These are phyloP conservation scores for Boletus reticuloceps DNA, from an alignment of 768 basidiomycete species.

Conservation along the genomic window DNA sequence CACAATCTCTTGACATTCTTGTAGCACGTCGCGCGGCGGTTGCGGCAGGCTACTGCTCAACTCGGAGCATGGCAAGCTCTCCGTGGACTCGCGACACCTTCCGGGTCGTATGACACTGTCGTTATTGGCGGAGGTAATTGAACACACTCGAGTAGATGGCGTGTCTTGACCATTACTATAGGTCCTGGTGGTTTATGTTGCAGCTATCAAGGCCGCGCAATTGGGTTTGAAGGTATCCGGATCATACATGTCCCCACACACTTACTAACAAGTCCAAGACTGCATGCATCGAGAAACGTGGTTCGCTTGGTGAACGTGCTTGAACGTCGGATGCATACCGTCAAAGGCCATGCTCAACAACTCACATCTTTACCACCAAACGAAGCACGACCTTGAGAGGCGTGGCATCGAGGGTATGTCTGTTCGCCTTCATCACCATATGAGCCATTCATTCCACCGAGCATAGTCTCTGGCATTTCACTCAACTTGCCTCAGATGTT, in stretches of 20 bases:
- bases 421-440: not conserved
- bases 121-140: constrained; percentile 89
- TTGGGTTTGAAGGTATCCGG: constrained; percentile 78
- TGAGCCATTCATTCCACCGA: not conserved
- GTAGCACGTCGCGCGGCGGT: constrained; percentile 43
- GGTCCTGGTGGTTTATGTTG: constrained; percentile 97
- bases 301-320: constrained; percentile 92
- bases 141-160: not conserved
- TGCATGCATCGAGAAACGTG: constrained; percentile 96
- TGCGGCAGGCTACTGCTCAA: constrained; percentile 38
- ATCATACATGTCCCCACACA: constrained; percentile 1
- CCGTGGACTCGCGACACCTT: constrained; percentile 66
- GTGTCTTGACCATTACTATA: constrained; percentile 28
- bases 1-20: not conserved
- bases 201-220: constrained; percentile 99
- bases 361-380: constrained; percentile 96
- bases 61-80: constrained; percentile 42
- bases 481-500: constrained; percentile 93
- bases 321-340: constrained; percentile 98
- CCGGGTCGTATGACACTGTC: constrained; percentile 87
- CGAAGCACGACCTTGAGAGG: constrained; percentile 80
- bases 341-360: constrained; percentile 99
- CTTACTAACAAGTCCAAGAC: constrained; percentile 51
- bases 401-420: constrained; percentile 89
- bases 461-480: constrained; percentile 64